Percentiles rank a stretch among this genome's conserved stretches.
Evolutionary conservation across 768 basidiomycete genomes (phyloP).

Genomic region (Suillus sp.): DNA sequence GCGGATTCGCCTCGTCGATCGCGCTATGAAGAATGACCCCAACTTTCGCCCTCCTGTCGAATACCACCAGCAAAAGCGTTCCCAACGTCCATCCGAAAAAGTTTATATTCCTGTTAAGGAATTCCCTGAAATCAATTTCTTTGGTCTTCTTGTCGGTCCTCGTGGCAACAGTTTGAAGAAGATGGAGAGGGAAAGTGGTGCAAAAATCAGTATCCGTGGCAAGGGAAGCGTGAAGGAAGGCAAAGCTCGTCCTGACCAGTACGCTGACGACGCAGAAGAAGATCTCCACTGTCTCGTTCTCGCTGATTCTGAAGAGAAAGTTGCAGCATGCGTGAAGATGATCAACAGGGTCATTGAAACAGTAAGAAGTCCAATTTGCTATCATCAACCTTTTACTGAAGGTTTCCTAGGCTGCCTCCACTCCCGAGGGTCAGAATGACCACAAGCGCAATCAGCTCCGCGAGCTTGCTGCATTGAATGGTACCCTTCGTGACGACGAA

Average conservation of each 20-base stretch:
- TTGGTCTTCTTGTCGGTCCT: constrained; percentile 96
- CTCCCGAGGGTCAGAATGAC: constrained; percentile 98
- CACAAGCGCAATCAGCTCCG: constrained; percentile 99
- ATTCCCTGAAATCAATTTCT: constrained; percentile 99
- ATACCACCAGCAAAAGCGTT: constrained; percentile 93
- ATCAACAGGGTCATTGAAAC: constrained; percentile 99
- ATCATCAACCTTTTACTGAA: constrained; percentile 3
- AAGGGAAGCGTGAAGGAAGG: constrained; percentile 99
- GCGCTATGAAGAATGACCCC: constrained; percentile 96
- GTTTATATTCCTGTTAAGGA: constrained; percentile 99
- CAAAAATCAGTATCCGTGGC: constrained; percentile 97
- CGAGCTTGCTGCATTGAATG: constrained; percentile 95
- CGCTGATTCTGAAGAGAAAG: constrained; percentile 91
- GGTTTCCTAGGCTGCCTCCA: constrained; percentile 83
- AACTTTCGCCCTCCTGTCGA: constrained; percentile 98
- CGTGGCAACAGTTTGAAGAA: constrained; percentile 99
- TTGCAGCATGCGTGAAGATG: constrained; percentile 86
- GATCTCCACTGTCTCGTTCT: constrained; percentile 97
- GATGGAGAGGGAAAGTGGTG: constrained; percentile 98
- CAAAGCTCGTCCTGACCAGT: constrained; percentile 93
- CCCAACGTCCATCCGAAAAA: constrained; percentile 92
- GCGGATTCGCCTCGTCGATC: constrained; percentile 90
- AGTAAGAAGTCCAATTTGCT: constrained; percentile 45
- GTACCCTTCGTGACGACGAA: constrained; percentile 98
- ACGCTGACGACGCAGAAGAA: constrained; percentile 96